Percentiles rank a stretch among this genome's conserved stretches.
These are phyloP conservation scores for Mikania micrantha DNA, from an alignment of 129 eudicot genomes.

Conservation along the genomic window DNA sequence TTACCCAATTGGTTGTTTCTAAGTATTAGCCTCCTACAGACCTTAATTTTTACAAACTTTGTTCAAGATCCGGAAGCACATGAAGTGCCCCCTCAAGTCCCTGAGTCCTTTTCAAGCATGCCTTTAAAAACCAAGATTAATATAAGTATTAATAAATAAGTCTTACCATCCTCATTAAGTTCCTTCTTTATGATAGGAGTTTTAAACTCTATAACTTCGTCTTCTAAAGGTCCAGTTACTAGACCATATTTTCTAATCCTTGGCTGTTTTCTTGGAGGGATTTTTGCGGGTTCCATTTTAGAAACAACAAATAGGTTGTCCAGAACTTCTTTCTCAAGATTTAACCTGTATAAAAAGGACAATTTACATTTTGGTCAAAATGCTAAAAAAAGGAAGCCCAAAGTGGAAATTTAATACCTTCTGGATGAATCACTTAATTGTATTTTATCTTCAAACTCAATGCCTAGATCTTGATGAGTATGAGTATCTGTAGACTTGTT, in stretches of 20 bases:
- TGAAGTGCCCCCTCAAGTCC: too few relatives aligned
- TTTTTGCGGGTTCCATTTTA: conserved; percentile 17
- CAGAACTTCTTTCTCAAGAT: conserved; percentile 55
- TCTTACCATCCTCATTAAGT: conserved; percentile 37
- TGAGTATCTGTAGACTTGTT: conserved; percentile 24
- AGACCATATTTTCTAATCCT: conserved; percentile 37
- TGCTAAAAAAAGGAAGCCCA: neutral
- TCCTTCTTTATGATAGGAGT: conserved; percentile 35
- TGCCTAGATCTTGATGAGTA: conserved; percentile 12
- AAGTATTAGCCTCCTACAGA: too few relatives aligned
- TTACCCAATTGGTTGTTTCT: too few relatives aligned
- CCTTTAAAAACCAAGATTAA: too few relatives aligned
- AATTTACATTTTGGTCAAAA: conserved; percentile 1
- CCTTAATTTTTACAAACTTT: too few relatives aligned
- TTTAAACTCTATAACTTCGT: conserved; percentile 18
- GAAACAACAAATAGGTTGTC: conserved; percentile 43
- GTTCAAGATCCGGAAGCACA: too few relatives aligned
- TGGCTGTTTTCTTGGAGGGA: conserved; percentile 14
- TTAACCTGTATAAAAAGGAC: conserved; percentile 8
- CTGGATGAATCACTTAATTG: conserved; percentile 3
- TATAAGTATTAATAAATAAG: neutral
- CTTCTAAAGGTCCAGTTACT: conserved; percentile 53
- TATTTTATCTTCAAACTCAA: conserved; percentile 3
- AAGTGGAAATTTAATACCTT: conserved; percentile 29
- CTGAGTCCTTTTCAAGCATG: too few relatives aligned